A percentile compares a stretch with the other conserved stretches of the same genome.
These are phyloP conservation scores for Basipetospora sp. DNA, from an alignment of 2,329 filamentous ascomycete species.

Conservation along the genomic window DNA sequence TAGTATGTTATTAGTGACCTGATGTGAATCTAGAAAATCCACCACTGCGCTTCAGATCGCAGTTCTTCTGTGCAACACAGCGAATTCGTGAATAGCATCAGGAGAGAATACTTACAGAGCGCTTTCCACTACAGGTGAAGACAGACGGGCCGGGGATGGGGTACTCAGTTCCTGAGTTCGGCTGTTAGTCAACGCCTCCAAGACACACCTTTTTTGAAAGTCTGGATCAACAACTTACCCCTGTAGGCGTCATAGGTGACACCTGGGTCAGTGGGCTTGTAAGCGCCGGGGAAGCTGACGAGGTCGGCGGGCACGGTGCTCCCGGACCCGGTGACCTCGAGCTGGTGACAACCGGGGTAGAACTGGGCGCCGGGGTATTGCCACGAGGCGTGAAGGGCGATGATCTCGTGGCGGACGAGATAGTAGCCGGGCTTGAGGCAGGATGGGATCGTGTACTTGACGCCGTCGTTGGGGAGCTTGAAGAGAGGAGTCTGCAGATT, in stretches of 20 bases:
- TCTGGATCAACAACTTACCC: slow-evolving; percentile 14
- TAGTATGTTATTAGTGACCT: too few species aligned
- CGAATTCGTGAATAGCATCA: neutral
- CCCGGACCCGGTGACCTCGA: slow-evolving; percentile 33
- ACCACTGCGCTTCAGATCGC: neutral
- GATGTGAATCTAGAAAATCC: neutral
- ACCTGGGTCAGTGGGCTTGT: slow-evolving; percentile 33
- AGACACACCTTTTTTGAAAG: neutral
- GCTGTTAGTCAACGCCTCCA: neutral
- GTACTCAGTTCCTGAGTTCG: neutral
- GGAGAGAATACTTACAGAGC: neutral
- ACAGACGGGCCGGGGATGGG: neutral
- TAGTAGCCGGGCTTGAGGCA: slow-evolving; percentile 40
- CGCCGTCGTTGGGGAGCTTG: slow-evolving; percentile 27
- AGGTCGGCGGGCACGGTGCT: slow-evolving; percentile 27
- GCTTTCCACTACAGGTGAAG: neutral
- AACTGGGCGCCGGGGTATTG: slow-evolving; percentile 39
- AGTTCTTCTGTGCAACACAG: neutral
- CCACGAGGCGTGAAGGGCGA: slow-evolving; percentile 35
- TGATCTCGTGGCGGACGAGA: slow-evolving; percentile 43
- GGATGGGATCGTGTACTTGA: slow-evolving; percentile 38
- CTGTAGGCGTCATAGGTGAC: slow-evolving; percentile 38
- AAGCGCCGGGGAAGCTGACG: slow-evolving; percentile 40
- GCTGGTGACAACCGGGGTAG: slow-evolving; percentile 44
- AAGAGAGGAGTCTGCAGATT: slow-evolving; percentile 24